Evolutionary conservation across 441 rosid species (phyloP), one percentile per base, ranked within the genome.

Genomic region (Croton laevigatus): DNA sequence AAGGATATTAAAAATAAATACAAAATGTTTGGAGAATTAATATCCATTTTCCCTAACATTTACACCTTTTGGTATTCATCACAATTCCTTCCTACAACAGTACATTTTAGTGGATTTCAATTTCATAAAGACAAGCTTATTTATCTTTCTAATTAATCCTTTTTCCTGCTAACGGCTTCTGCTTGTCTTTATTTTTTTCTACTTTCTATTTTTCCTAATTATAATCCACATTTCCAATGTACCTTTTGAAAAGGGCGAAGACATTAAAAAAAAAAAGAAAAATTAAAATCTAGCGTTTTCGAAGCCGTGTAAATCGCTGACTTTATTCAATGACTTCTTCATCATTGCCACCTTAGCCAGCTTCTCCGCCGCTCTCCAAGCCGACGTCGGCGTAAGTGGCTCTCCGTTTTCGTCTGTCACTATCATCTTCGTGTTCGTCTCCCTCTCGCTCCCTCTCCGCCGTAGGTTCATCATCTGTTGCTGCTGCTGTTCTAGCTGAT

Each of bases 281-380:
- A 23, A 73, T 76, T 89, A 93, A 81, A 93, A 93, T 86, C 98
- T 87, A 23, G 98, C 98, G 77, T 93, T 86, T 78, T 93, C 98
- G 76, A 93, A 91, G 68, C 98, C 98, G 84, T 93, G 97, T 76
- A 93, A 81, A 65, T 93, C 97, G 78, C 97, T 91, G 27, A 91
- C 97, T 78, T 88, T 84, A 69, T 89, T 91, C 91, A 93, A 68
- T 58, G 91, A 92, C 79, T 87, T 87, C 82, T 86, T 89, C 97
- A 83, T 87, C 20, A 87, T 86, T 8, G 98, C 98, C 66, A 93
- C 88, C 72, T 89, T 93, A 73, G 98, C 98, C 84, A 93, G 85
- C 79, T 87, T 85, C 79, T 93, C 98, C 42, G 98, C 98, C 55
- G 94, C 97, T 68, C 91, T 76, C 98, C 98, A 93, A 14, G 97